These are phyloP conservation scores for Liquidambar formosana DNA, from an alignment of 164 flowering plant genomes.

Conservation along the genomic window DNA sequence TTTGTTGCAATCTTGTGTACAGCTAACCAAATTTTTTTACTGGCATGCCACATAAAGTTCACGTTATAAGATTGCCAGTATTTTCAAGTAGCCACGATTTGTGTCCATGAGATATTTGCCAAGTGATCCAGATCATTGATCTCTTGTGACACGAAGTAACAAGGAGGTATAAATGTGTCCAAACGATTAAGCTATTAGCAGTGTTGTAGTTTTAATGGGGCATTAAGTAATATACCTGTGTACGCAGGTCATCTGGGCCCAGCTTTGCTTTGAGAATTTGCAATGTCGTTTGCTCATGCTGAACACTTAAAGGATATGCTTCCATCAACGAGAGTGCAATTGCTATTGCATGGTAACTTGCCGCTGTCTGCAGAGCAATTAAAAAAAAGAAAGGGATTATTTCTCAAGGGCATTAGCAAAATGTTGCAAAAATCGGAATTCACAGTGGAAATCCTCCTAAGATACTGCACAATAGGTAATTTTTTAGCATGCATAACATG, in stretches of 20 bases:
- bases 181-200: neutral
- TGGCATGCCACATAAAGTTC: neutral
- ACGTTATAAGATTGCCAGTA: neutral
- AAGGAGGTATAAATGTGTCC: neutral
- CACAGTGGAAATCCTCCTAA: neutral
- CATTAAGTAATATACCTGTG: constrained; percentile 47
- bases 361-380: constrained; percentile 77
- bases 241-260: constrained; percentile 79
- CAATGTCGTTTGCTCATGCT: constrained; percentile 98
- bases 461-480: neutral
- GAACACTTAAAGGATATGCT: constrained; percentile 98
- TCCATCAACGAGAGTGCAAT: constrained; percentile 99
- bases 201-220: neutral
- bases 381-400: constrained; percentile 18
- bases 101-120: neutral
- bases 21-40: neutral
- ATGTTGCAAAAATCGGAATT: neutral
- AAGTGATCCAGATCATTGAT: neutral
- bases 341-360: constrained; percentile 99
- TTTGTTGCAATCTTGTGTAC: neutral
- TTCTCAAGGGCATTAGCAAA: neutral
- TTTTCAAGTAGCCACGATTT: neutral
- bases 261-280: constrained; percentile 89
- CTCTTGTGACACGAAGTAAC: neutral
- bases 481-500: neutral